Conservation (phyloP, 108 stramenopile genomes). For the Skeletonema grethae region DNA sequence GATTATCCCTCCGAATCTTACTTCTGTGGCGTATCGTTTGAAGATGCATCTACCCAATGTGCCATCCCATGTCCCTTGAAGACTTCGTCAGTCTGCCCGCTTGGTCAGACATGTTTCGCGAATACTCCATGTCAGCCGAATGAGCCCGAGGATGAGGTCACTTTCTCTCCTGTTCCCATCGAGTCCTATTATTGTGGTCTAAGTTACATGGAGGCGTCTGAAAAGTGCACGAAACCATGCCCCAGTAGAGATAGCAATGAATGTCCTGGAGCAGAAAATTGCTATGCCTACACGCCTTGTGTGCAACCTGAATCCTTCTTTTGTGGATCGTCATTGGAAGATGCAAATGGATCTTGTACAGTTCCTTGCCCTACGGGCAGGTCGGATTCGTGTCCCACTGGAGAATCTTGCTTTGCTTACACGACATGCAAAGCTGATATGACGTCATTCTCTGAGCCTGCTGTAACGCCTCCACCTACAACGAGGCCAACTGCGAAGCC, state of each 20-base stretch:
- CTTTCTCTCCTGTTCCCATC: conserved; percentile 7
- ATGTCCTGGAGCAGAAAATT: conserved; percentile 36
- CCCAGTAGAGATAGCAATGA: conserved; percentile 25
- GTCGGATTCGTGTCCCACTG: conserved; percentile 62
- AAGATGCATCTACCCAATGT: conserved; percentile 66
- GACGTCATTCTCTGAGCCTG: neutral
- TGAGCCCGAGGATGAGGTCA: conserved; percentile 2
- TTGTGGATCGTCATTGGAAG: conserved; percentile 78
- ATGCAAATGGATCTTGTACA: conserved; percentile 65
- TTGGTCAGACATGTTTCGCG: conserved; percentile 70
- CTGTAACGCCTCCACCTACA: neutral
- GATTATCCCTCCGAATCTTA: conserved; percentile 22
- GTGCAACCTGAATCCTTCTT: conserved; percentile 55
- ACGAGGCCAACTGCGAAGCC: neutral
- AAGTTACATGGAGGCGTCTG: conserved; percentile 43
- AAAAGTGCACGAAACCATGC: conserved; percentile 37
- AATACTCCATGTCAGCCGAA: conserved; percentile 58
- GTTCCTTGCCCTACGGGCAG: conserved; percentile 74
- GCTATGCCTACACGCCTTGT: conserved; percentile 51
- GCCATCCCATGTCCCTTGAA: conserved; percentile 61
- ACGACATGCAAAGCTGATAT: conserved; percentile 60
- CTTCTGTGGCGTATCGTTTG: conserved; percentile 72
- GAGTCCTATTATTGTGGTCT: conserved; percentile 51
- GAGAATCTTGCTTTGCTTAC: conserved; percentile 79
- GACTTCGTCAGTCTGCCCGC: conserved; percentile 60